Evolutionary conservation across 371 early-diverging fungal genomes (phyloP).

Genomic region (Capillidium heterosporum): DNA sequence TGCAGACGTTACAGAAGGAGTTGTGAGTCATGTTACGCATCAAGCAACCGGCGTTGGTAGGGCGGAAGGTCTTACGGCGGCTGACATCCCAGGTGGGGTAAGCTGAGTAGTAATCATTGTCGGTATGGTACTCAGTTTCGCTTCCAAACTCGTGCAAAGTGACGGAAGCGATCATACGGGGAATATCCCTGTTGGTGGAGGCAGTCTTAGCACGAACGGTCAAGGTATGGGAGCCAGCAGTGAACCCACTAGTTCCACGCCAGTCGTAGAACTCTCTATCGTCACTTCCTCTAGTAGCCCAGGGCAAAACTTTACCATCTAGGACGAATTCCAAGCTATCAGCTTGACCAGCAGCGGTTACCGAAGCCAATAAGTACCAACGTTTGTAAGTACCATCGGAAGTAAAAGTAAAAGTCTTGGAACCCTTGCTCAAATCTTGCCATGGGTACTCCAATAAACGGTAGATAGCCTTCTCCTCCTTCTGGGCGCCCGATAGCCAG

Average conservation of each 20-base stretch:
- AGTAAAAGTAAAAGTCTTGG: constrained; percentile 21
- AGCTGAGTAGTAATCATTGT: constrained; percentile 19
- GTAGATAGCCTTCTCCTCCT: constrained; percentile 18
- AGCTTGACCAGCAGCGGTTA: constrained; percentile 25
- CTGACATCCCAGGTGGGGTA: constrained; percentile 22
- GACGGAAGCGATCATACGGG: constrained; percentile 30
- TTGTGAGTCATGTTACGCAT: constrained; percentile 35
- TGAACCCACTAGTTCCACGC: constrained; percentile 15
- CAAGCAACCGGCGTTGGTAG: constrained; percentile 30
- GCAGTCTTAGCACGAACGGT: neutral
- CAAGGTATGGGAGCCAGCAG: neutral
- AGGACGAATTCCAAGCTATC: constrained; percentile 14
- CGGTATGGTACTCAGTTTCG: constrained; percentile 19
- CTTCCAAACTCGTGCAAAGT: constrained; percentile 27
- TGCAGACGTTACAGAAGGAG: constrained; percentile 29
- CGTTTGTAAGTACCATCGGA: constrained; percentile 22
- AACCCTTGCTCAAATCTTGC: constrained; percentile 31
- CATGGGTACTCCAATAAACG: constrained; percentile 27
- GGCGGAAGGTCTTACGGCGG: constrained; percentile 20
- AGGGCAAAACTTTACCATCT: constrained; percentile 23
- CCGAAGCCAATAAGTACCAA: constrained; percentile 26
- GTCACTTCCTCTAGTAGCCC: constrained; percentile 20
- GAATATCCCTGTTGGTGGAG: constrained; percentile 15
- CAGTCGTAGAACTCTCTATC: constrained; percentile 28
- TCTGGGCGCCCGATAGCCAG: constrained; percentile 23